Conservation (phyloP, 75 land plant species). For the Isoetes taiwanensis region DNA sequence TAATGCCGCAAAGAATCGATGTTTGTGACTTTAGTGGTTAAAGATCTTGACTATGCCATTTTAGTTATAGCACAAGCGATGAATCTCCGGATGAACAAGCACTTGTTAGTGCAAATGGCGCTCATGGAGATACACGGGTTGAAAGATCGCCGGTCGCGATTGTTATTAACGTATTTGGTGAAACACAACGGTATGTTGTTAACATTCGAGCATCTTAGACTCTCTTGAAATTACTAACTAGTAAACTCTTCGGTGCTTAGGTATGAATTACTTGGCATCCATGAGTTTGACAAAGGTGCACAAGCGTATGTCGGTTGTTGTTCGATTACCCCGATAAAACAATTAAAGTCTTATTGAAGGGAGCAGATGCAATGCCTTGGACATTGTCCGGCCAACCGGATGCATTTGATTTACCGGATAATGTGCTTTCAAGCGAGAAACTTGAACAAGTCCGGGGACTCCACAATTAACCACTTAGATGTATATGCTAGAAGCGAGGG, state of each 20-base stretch:
- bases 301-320: constrained; percentile 88
- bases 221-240: neutral
- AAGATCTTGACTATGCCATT: too few relatives aligned
- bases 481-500: constrained; percentile 63
- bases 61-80: too few relatives aligned
- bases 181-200: constrained; percentile 57
- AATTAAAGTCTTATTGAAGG: constrained; percentile 75
- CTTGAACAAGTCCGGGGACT: too few relatives aligned
- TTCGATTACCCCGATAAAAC: constrained; percentile 67
- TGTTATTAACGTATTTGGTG: constrained; percentile 55
- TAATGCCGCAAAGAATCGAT: too few relatives aligned
- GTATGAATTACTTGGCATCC: constrained; percentile 76
- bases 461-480: constrained; percentile 36
- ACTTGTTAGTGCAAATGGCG: constrained; percentile 81
- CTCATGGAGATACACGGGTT: constrained; percentile 70
- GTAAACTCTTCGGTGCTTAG: constrained; percentile 20
- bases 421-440: too few relatives aligned
- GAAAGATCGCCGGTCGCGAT: constrained; percentile 80
- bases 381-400: too few relatives aligned
- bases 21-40: too few relatives aligned
- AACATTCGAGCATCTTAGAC: too few relatives aligned
- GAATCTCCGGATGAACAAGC: constrained; percentile 49
- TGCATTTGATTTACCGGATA: too few relatives aligned
- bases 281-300: constrained; percentile 96
- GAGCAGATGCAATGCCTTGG: constrained; percentile 84